A percentile compares a stretch with the other conserved stretches of the same genome.
Conservation (phyloP, 2,329 filamentous ascomycete genomes). For the Didymella pinodella region DNA sequence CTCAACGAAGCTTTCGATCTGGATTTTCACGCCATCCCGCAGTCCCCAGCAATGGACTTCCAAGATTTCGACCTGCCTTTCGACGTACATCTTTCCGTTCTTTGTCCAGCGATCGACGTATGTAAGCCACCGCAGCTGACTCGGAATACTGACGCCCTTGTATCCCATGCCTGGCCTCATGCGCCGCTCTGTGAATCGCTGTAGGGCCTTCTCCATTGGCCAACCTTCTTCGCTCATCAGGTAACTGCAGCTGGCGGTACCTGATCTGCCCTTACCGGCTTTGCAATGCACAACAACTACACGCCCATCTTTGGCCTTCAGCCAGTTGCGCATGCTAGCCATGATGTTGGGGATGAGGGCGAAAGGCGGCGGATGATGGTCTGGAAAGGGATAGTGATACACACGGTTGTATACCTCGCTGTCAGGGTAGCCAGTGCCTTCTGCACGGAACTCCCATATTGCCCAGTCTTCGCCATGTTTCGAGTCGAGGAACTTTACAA, state of each 20-base stretch:
- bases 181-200: conserved; percentile 77
- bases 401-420: conserved; percentile 84
- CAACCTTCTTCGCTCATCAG: conserved; percentile 86
- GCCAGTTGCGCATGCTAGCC: conserved; percentile 91
- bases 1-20: conserved; percentile 85
- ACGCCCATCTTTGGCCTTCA: conserved; percentile 62
- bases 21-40: conserved; percentile 84
- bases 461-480: conserved; percentile 84
- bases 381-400: conserved; percentile 93
- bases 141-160: conserved; percentile 88
- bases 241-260: conserved; percentile 87
- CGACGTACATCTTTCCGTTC: conserved; percentile 78
- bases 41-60: conserved; percentile 93
- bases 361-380: conserved; percentile 97
- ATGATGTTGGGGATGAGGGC: conserved; percentile 86
- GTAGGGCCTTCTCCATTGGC: conserved; percentile 68
- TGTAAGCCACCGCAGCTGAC: conserved; percentile 83
- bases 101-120: conserved; percentile 91
- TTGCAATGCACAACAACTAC: conserved; percentile 97
- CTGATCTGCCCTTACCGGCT: conserved; percentile 92
- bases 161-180: conserved; percentile 87
- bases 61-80: conserved; percentile 81
- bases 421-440: conserved; percentile 95
- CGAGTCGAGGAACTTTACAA: conserved; percentile 86
- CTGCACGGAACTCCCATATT: conserved; percentile 97